Evolutionary conservation across 1,139 yeast genomes (phyloP).

Genomic region (Yamadazyma spencermartinsiae): DNA sequence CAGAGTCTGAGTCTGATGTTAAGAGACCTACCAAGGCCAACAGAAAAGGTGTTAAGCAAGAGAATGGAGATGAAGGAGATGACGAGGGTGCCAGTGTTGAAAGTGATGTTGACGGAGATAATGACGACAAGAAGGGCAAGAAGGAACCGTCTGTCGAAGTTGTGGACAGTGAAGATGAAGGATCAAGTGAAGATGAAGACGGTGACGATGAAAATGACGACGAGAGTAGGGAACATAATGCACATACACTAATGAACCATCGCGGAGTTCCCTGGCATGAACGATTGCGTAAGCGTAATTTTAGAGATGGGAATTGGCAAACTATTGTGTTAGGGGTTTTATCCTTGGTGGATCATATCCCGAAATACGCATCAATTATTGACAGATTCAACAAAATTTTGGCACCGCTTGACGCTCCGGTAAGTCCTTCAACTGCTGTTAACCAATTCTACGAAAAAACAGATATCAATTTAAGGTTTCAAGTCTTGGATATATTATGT

Average conservation of each 20-base stretch:
- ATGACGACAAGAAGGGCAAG: slow-evolving; percentile 23
- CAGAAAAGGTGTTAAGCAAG: slow-evolving; percentile 23
- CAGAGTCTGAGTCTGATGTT: slow-evolving; percentile 14
- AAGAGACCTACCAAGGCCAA: slow-evolving; percentile 11
- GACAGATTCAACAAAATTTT: slow-evolving; percentile 47
- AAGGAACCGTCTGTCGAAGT: slow-evolving; percentile 25
- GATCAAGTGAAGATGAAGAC: slow-evolving; percentile 21
- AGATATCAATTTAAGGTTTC: slow-evolving; percentile 50
- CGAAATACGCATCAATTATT: slow-evolving; percentile 51
- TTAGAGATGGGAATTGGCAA: slow-evolving; percentile 87
- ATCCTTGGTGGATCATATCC: slow-evolving; percentile 58
- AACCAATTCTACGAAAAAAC: slow-evolving; percentile 51
- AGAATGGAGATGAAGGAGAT: slow-evolving; percentile 30
- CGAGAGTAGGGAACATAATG: slow-evolving; percentile 41
- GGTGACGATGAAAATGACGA: slow-evolving; percentile 17
- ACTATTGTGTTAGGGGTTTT: slow-evolving; percentile 72
- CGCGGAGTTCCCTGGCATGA: slow-evolving; percentile 75
- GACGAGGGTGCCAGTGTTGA: slow-evolving; percentile 13
- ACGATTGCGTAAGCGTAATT: slow-evolving; percentile 68
- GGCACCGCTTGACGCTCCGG: slow-evolving; percentile 56
- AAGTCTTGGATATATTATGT: slow-evolving; percentile 55
- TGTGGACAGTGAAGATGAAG: slow-evolving; percentile 29
- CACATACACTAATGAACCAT: slow-evolving; percentile 58
- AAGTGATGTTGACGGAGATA: slow-evolving; percentile 25
- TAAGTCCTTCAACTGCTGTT: slow-evolving; percentile 51